phyloP scores from a whole-genome alignment of 495 filamentous ascomycete species.

The Penicillium diatomitis region DNA sequence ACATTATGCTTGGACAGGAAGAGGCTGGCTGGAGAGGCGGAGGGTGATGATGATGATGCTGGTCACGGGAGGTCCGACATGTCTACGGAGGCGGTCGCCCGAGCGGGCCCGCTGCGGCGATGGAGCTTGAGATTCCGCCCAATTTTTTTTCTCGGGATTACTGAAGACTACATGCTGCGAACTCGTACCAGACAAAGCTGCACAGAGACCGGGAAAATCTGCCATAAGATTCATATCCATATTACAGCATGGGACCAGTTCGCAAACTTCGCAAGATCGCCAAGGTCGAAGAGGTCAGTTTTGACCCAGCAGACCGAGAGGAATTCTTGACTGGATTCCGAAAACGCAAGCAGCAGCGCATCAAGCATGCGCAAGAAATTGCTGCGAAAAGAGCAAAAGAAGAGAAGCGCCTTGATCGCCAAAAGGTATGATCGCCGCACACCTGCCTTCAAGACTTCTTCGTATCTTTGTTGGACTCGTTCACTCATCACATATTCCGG shows the following conservation, averaged over 20 bases:
- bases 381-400: constrained; percentile 63
- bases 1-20: constrained; percentile 42
- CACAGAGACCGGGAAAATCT: neutral
- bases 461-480: neutral
- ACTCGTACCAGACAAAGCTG: too few relatives aligned
- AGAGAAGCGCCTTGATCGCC: constrained; percentile 61
- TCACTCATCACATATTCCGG: constrained; percentile 4
- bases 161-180: constrained; percentile 3
- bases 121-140: constrained; percentile 15
- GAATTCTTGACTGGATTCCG: constrained; percentile 93
- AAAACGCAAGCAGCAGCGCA: constrained; percentile 80
- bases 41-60: constrained; percentile 21
- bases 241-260: constrained; percentile 30
- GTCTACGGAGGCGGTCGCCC: constrained; percentile 25
- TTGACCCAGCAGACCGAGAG: constrained; percentile 65
- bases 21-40: constrained; percentile 3
- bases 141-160: constrained; percentile 13
- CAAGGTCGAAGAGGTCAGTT: constrained; percentile 67
- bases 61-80: constrained; percentile 21
- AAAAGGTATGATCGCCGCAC: constrained; percentile 44
- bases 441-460: neutral
- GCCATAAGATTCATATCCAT: neutral
- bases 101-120: constrained; percentile 11
- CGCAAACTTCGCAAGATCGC: constrained; percentile 55
- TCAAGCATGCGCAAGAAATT: constrained; percentile 71